A percentile compares a stretch with the other conserved stretches of the same genome.
Conservation (phyloP, 192 early-diverging fungal genomes). For the Dimargaris cristalligena region DNA sequence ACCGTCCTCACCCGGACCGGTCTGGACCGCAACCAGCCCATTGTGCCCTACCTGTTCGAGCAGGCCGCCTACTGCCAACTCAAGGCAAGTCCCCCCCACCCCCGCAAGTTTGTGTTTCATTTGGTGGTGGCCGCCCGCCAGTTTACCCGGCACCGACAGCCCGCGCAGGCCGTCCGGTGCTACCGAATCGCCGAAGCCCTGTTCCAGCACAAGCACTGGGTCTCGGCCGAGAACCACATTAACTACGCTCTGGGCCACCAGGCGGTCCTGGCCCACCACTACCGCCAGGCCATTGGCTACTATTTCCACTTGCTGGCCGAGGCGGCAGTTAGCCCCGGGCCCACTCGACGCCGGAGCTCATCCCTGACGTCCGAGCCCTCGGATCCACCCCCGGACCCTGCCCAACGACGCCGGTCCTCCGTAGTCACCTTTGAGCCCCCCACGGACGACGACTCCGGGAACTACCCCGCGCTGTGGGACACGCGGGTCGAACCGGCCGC, state of each 20-base stretch:
- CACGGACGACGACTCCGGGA: conserved; percentile 56
- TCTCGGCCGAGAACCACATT: conserved; percentile 73
- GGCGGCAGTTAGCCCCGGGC: conserved; percentile 75
- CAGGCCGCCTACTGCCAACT: conserved; percentile 77
- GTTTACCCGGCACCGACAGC: conserved; percentile 59
- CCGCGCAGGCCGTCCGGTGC: conserved; percentile 60
- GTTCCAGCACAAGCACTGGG: conserved; percentile 33
- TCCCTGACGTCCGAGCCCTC: too few relatives aligned
- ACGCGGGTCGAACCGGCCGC: conserved; percentile 58
- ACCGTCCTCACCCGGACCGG: conserved; percentile 26
- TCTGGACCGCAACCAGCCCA: conserved; percentile 28
- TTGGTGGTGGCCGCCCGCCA: conserved; percentile 72
- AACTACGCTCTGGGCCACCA: conserved; percentile 75
- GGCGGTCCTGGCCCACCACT: conserved; percentile 53
- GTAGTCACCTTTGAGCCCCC: conserved; percentile 70
- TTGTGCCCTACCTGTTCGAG: conserved; percentile 68
- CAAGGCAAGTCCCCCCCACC: conserved; percentile 37
- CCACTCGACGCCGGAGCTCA: too few relatives aligned
- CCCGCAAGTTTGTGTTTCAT: conserved; percentile 81
- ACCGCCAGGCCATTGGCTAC: conserved; percentile 55
- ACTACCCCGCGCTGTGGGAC: conserved; percentile 56
- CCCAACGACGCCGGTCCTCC: too few relatives aligned
- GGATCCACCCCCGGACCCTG: too few relatives aligned
- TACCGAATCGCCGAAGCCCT: conserved; percentile 31
- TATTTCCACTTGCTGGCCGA: conserved; percentile 58